Conservation (phyloP, 192 early-diverging fungal species). For the Entomortierella beljakovae region DNA sequence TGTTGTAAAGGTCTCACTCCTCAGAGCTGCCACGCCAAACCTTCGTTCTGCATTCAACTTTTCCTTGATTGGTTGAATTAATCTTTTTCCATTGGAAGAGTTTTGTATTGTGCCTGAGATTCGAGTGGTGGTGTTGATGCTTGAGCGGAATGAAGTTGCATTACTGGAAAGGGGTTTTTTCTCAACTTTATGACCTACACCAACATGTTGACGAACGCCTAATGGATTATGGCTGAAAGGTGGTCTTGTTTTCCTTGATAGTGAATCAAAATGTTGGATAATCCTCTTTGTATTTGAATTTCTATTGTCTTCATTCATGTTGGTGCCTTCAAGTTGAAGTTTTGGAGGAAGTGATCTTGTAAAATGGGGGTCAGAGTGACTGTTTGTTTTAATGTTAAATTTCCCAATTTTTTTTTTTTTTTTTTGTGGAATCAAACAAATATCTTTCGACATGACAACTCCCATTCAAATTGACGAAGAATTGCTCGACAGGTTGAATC, state of each 20-base stretch:
- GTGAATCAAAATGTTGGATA: constrained; percentile 11
- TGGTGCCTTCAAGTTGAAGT: too few relatives aligned
- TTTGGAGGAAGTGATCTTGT: too few relatives aligned
- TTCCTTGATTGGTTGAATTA: neutral
- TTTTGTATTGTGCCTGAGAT: neutral
- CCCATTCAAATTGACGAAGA: constrained; percentile 18
- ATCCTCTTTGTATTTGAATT: constrained; percentile 14
- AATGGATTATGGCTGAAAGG: neutral
- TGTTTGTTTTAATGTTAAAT: neutral
- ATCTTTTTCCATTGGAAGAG: neutral
- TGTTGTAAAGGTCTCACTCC: neutral
- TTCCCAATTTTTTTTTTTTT: too few relatives aligned
- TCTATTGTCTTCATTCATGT: neutral
- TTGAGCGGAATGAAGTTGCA: neutral
- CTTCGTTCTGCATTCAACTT: too few relatives aligned
- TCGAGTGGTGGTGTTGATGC: neutral
- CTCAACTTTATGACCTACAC: neutral
- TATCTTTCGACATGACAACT: constrained; percentile 15
- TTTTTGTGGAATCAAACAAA: too few relatives aligned
- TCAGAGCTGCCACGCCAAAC: too few relatives aligned
- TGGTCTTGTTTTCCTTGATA: constrained; percentile 6
- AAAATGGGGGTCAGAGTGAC: neutral
- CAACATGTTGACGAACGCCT: constrained; percentile 9
- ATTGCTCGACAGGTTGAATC: constrained; percentile 17
- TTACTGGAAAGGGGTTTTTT: neutral